Percentiles rank a stretch among this genome's conserved stretches.
phyloP scores from a whole-genome alignment of 2,329 filamentous ascomycete species.

The Colletotrichum sojae region DNA sequence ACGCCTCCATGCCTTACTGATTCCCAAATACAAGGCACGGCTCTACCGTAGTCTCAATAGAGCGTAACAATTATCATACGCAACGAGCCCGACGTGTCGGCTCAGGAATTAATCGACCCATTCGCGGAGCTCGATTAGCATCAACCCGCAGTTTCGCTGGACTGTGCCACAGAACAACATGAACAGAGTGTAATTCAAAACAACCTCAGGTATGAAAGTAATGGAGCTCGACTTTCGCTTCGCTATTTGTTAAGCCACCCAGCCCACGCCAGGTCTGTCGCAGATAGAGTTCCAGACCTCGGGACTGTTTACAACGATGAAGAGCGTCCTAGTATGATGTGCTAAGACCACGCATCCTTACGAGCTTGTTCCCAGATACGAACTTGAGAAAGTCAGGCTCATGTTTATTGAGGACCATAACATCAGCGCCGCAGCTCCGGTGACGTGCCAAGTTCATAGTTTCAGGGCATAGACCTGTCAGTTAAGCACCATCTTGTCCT shows the following conservation, averaged over 20 bases:
- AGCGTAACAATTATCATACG: too few species aligned
- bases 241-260: too few species aligned
- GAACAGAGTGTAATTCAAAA: too few species aligned
- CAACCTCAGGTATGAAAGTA: too few species aligned
- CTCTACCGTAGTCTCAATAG: too few species aligned
- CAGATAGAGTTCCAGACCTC: not conserved
- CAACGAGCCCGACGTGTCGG: too few species aligned
- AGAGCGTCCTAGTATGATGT: slow-evolving; percentile 11
- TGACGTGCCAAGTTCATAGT: not conserved
- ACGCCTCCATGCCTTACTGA: too few species aligned
- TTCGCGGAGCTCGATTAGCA: too few species aligned
- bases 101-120: too few species aligned
- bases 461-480: not conserved
- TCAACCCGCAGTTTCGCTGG: too few species aligned
- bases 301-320: slow-evolving; percentile 16
- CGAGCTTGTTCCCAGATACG: not conserved
- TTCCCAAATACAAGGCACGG: too few species aligned
- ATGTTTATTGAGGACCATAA: not conserved
- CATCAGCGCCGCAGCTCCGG: not conserved
- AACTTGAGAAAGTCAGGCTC: not conserved
- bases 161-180: too few species aligned
- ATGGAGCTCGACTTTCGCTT: not conserved
- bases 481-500: not conserved
- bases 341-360: not conserved
- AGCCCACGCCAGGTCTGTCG: not conserved